These are phyloP conservation scores for Phaffomyces opuntiae DNA, from an alignment of 805 yeast genomes.

Conservation along the genomic window DNA sequence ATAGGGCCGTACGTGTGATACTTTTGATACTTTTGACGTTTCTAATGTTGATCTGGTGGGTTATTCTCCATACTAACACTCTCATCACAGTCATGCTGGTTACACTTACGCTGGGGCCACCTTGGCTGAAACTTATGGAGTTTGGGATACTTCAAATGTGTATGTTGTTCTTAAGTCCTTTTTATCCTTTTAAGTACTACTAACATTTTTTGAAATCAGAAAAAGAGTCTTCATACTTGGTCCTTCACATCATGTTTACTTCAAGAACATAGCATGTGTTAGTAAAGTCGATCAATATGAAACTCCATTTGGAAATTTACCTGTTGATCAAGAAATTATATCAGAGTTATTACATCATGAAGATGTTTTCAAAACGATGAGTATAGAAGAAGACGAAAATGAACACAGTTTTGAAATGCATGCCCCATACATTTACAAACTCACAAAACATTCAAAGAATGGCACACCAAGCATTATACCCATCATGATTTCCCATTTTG, in stretches of 20 bases:
- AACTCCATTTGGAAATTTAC: conserved; percentile 78
- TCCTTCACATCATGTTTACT: conserved; percentile 89
- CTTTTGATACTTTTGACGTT: background rate
- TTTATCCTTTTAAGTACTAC: background rate
- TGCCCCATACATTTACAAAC: conserved; percentile 60
- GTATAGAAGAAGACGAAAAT: conserved; percentile 54
- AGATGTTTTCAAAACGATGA: conserved; percentile 49
- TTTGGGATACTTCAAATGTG: conserved; percentile 54
- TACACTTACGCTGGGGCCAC: conserved; percentile 74
- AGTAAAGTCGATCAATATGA: conserved; percentile 49
- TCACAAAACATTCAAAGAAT: conserved; percentile 29
- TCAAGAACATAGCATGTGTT: conserved; percentile 49
- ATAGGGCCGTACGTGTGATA: conserved; percentile 41
- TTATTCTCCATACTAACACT: background rate
- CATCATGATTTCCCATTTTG: conserved; percentile 65
- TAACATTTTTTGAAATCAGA: conserved; percentile 15
- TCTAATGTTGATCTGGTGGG: background rate
- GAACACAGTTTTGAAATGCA: conserved; percentile 97
- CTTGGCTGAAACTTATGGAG: conserved; percentile 68
- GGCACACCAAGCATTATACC: conserved; percentile 59
- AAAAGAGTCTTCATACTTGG: conserved; percentile 76
- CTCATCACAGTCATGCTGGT: conserved; percentile 69
- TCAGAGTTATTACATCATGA: conserved; percentile 32
- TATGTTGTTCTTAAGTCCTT: conserved; percentile 8
- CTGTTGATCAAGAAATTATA: conserved; percentile 50